Evolutionary conservation across 164 flowering plant genomes (phyloP).

Genomic region (Kalanchoe fedtschenkoi): DNA sequence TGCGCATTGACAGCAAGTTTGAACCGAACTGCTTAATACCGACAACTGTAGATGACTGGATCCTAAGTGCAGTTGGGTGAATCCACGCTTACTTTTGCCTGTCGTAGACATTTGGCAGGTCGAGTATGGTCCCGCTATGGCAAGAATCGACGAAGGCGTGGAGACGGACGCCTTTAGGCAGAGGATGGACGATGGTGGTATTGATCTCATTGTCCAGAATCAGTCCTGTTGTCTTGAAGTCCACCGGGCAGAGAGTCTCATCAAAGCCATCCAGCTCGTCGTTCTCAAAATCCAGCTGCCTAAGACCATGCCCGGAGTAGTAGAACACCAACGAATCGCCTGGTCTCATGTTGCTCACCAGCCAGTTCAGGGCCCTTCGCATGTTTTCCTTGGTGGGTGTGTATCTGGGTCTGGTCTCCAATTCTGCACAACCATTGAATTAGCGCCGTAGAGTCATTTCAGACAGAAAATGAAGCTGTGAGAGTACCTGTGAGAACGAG

Average conservation of each 20-base stretch:
- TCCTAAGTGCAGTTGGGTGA: background rate
- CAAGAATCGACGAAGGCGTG: slow-evolving; percentile 52
- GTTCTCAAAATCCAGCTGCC: slow-evolving; percentile 17
- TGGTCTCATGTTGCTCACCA: slow-evolving; percentile 23
- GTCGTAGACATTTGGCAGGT: slow-evolving; percentile 21
- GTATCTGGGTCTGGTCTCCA: slow-evolving; percentile 10
- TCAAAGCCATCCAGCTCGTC: slow-evolving; percentile 50
- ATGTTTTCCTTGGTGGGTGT: slow-evolving; percentile 38
- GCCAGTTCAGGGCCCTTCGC: slow-evolving; percentile 25
- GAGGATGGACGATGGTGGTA: slow-evolving; percentile 28
- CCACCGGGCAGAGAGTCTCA: slow-evolving; percentile 38
- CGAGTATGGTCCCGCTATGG: slow-evolving; percentile 50
- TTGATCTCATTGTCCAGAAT: slow-evolving; percentile 37
- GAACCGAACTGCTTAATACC: background rate
- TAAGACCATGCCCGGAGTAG: slow-evolving; percentile 48
- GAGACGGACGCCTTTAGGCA: slow-evolving; percentile 30
- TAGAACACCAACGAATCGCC: slow-evolving; percentile 46
- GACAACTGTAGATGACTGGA: background rate
- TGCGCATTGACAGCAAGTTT: background rate
- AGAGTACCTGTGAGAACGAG: slow-evolving; percentile 20
- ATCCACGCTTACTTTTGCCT: slow-evolving; percentile 16
- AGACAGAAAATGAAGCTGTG: background rate
- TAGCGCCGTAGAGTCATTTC: background rate
- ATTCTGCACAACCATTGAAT: slow-evolving; percentile 16
- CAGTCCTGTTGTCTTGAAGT: slow-evolving; percentile 28